Evolutionary conservation across 2,329 filamentous ascomycete species (phyloP), one percentile per base, ranked within the genome.

Genomic region (Fusarium acutatum): DNA sequence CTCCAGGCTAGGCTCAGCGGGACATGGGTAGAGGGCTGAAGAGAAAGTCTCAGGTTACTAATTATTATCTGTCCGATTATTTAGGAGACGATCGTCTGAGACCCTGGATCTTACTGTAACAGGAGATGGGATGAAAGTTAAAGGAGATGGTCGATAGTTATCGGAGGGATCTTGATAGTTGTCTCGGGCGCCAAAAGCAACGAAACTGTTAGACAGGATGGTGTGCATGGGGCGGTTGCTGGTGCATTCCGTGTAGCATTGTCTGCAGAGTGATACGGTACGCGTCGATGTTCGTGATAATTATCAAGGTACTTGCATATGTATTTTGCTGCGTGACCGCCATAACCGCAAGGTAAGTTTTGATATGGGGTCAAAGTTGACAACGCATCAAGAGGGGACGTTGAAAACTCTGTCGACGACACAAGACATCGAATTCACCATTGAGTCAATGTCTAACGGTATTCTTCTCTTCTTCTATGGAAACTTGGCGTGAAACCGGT

Each of bases 41-140:
- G 63, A 46, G 18, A 41, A 34, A 37, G 59, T 69, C 28, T 70
- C 60, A 65, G 52, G 26, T 53, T 46, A n/a, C n/a, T 50, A 13
- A 14, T 34, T 34, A 52, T 22, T 53, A 64, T 69, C 32, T 28
- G 50, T 7, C 28, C 30, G 40, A 49, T 46, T 34, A 8, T 12
- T 41, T 58, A 43, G 35, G 43, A 37, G 49, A 58, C 35, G 54
- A 73, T 62, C 52, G 43, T 53, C 40, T 34, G 26, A 62, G 62
- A 59, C 43, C 50, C 54, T 67, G 37, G 59, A 64, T 54, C 32
- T 67, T 67, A 43, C 28, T 44, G 24, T 40, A 34, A 52, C 41
- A 49, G 35, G 49, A 68, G 56, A 73, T 62, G 44, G 68, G 71
- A 71, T n/a, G 68, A 66, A 67, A 67, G 70, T 41, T 47, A 52